Evolutionary conservation across 495 filamentous ascomycete species (phyloP).

Genomic region (Tuber brumale): DNA sequence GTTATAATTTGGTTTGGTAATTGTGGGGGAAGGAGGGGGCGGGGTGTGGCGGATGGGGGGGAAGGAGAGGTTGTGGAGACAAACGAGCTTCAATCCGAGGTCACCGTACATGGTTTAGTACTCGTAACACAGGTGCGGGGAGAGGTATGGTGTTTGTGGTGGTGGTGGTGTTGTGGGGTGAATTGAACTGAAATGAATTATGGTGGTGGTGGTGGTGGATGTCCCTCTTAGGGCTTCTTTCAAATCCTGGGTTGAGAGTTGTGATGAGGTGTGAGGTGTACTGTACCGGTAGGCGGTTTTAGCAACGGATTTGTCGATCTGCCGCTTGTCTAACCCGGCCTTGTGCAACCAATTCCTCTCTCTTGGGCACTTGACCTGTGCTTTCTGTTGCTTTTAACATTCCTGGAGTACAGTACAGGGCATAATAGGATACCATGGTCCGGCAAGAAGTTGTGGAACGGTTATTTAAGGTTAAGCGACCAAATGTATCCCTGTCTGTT

Average conservation of each 20-base stretch:
- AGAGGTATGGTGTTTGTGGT: conserved; percentile 7
- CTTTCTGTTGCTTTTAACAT: not conserved
- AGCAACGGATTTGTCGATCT: not conserved
- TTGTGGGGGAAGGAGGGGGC: not conserved
- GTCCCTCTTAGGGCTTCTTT: not conserved
- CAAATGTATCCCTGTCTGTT: no score
- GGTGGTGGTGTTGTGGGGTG: not conserved
- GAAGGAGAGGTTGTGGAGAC: conserved; percentile 23
- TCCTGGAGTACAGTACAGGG: not conserved
- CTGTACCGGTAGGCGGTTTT: not conserved
- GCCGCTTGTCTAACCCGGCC: not conserved
- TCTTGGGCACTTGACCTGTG: not conserved
- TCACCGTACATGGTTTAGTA: conserved; percentile 74
- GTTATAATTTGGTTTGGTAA: conserved; percentile 22
- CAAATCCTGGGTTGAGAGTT: not conserved
- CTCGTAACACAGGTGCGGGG: not conserved
- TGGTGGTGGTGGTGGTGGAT: not conserved
- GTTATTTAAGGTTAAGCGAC: no score
- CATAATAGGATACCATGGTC: no score
- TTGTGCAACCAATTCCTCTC: not conserved
- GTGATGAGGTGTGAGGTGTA: not conserved
- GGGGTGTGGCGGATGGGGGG: conserved; percentile 15
- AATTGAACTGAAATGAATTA: not conserved
- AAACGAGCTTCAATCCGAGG: conserved; percentile 73
- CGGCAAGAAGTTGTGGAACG: no score